phyloP scores from a whole-genome alignment of 2,329 filamentous ascomycete species.

The Tolypocladium sp. region DNA sequence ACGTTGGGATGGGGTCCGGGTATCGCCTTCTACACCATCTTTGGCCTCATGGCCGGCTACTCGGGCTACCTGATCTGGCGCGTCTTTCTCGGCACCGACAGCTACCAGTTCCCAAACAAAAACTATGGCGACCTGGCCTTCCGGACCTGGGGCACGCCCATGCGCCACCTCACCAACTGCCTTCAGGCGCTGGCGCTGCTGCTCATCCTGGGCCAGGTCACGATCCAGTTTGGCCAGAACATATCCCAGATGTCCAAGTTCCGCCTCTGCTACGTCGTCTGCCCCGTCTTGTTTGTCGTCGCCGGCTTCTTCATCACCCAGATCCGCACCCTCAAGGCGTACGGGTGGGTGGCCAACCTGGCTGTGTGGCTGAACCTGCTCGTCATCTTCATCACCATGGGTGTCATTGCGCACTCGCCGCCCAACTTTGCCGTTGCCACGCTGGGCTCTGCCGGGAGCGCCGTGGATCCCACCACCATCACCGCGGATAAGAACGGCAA shows the following conservation, averaged over 20 bases:
- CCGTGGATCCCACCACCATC: conserved; percentile 14
- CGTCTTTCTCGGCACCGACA: conserved; percentile 25
- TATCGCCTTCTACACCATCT: conserved; percentile 34
- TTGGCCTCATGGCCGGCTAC: conserved; percentile 23
- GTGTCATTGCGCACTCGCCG: conserved; percentile 35
- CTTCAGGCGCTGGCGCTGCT: conserved; percentile 38
- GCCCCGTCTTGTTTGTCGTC: conserved; percentile 38
- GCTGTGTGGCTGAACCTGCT: conserved; percentile 47
- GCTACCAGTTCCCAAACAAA: conserved; percentile 32
- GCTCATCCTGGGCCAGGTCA: conserved; percentile 41
- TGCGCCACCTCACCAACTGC: conserved; percentile 37
- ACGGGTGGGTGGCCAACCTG: conserved; percentile 45
- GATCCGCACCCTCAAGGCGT: conserved; percentile 43
- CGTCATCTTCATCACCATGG: conserved; percentile 47
- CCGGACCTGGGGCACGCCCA: conserved; percentile 33
- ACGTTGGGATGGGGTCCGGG: conserved; percentile 22
- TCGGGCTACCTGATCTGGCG: conserved; percentile 38
- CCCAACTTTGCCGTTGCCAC: conserved; percentile 29
- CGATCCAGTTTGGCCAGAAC: conserved; percentile 43
- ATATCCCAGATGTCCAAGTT: conserved; percentile 42
- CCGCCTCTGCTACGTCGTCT: conserved; percentile 42
- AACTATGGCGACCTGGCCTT: conserved; percentile 40
- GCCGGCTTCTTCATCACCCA: conserved; percentile 44
- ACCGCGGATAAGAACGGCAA: conserved; percentile 14
- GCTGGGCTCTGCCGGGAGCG: conserved; percentile 15